These are phyloP conservation scores for Fusarium keratoplasticum DNA, from an alignment of 2,329 filamentous ascomycete species.

Conservation along the genomic window DNA sequence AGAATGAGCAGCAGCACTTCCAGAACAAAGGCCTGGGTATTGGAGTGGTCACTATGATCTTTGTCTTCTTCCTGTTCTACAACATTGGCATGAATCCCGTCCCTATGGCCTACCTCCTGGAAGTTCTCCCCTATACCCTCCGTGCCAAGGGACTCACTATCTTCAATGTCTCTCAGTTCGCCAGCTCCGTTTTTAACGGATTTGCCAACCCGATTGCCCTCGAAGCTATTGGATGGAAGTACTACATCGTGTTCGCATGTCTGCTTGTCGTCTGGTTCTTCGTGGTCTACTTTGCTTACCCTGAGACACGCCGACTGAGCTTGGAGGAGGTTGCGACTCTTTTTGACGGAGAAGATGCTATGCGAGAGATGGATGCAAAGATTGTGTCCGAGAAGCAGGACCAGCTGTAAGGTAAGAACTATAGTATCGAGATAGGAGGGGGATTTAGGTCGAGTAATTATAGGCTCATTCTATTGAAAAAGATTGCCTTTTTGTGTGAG, in stretches of 20 bases:
- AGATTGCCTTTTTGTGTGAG: background rate
- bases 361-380: background rate
- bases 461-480: background rate
- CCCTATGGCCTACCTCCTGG: slow-evolving; percentile 60
- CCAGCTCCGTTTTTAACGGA: slow-evolving; percentile 5
- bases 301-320: background rate
- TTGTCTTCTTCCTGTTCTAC: slow-evolving; percentile 54
- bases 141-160: slow-evolving; percentile 60
- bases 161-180: slow-evolving; percentile 18
- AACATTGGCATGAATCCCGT: slow-evolving; percentile 65
- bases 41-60: slow-evolving; percentile 46
- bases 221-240: slow-evolving; percentile 12
- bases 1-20: slow-evolving; percentile 36
- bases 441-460: background rate
- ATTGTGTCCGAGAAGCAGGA: background rate
- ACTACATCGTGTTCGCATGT: slow-evolving; percentile 16
- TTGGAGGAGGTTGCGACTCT: background rate
- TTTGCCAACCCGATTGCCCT: slow-evolving; percentile 12
- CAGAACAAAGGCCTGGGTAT: slow-evolving; percentile 38
- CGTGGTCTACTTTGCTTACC: background rate
- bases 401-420: background rate
- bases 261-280: background rate
- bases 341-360: background rate
- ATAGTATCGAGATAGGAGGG: background rate
- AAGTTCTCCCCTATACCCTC: slow-evolving; percentile 63